Evolutionary conservation across 2,329 filamentous ascomycete genomes (phyloP), one percentile per base, ranked within the genome.

Genomic region (Colletotrichum paranaense): DNA sequence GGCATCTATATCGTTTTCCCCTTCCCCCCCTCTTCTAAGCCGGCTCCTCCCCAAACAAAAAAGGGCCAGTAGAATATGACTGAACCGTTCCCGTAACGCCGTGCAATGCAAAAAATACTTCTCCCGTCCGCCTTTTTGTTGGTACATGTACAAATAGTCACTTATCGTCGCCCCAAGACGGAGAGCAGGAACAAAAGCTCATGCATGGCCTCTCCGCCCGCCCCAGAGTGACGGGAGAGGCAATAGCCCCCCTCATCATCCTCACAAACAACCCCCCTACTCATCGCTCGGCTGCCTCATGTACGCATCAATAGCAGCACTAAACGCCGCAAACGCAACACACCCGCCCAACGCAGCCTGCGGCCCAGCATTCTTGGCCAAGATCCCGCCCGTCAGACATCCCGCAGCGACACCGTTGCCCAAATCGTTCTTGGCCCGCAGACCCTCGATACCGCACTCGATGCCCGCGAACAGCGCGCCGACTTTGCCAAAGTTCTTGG

Each of bases 401-500:
- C 97, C 97, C 0, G 95, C 95, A 5, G 92, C 90, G 5, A 97
- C 92, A 67, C 95, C 95, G 85, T 99, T 99, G 75, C 87, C 90
- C 35, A 98, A 83, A 82, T 98, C 97, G 84, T 98, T 98, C 87
- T 97, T 98, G 26, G 95, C 97, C 35, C 97, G 90, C 78, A 94
- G 89, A 0, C 95, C 95, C 83, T 99, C 97, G 80, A 99, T 95
- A 76, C 94, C 95, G 86, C 97, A 99, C 85, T 99, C 97, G 66
- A 97, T 97, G 53, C 96, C 96, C 19, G 92, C 90, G 86, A 97
- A 99, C 24, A 98, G 89, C 2, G 94, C 93, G 78, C 97, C 97
- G 62, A 99, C 95, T 78, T 95, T 93, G 75, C 94, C 96, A 81
- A 99, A 99, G 87, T 97, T 98, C 86, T 95, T 97, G 67, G 95